Evolutionary conservation across 2,329 filamentous ascomycete species (phyloP).

Genomic region (Ophiostoma sp.): DNA sequence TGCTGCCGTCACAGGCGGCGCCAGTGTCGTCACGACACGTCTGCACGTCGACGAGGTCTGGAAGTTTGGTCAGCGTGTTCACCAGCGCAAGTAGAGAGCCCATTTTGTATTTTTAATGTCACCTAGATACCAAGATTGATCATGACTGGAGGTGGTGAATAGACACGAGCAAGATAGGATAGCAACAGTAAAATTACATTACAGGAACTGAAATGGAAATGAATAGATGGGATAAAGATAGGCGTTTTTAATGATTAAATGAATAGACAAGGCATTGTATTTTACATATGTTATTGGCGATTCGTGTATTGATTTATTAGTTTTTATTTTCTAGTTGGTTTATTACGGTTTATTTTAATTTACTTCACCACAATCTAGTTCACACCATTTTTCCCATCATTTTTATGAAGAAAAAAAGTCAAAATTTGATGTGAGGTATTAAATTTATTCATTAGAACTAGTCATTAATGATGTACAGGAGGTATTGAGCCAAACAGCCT

Average conservation of each 20-base stretch:
- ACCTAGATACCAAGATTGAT: constrained; percentile 1
- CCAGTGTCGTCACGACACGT: constrained; percentile 35
- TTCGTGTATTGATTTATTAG: neutral
- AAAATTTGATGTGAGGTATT: neutral
- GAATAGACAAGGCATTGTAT: constrained; percentile 6
- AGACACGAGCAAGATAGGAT: neutral
- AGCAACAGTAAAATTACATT: neutral
- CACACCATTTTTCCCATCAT: neutral
- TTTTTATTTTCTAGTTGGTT: neutral
- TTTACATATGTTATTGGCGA: neutral
- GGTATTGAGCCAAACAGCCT: neutral
- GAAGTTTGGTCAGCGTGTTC: constrained; percentile 69
- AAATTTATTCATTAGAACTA: neutral
- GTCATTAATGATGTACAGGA: neutral
- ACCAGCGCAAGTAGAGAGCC: constrained; percentile 22
- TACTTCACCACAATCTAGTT: neutral
- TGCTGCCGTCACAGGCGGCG: constrained; percentile 17
- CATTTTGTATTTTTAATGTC: constrained; percentile 15
- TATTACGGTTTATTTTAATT: too few relatives aligned
- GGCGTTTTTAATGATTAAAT: neutral
- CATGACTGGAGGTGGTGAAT: neutral
- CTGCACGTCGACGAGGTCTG: constrained; percentile 73
- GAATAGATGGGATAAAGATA: neutral
- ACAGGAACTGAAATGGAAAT: neutral
- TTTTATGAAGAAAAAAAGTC: neutral